Conservation (phyloP, 179 eudicot species). For the Heliamphora pulchella region DNA sequence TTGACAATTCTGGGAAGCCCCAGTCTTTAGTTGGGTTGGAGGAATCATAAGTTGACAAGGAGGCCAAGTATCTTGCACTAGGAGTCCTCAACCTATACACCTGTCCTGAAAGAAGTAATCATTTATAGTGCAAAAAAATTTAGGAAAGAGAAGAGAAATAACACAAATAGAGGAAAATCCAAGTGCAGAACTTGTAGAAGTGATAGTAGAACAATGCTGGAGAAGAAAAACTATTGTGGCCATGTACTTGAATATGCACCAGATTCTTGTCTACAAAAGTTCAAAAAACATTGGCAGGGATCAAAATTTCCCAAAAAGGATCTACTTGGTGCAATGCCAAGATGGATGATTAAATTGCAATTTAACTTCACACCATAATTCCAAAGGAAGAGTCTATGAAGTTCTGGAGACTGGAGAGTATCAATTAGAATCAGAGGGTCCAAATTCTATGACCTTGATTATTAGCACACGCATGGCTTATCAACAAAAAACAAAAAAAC, state of each 20-base stretch:
- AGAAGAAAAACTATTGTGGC: background rate
- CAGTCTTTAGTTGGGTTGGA: conserved; percentile 89
- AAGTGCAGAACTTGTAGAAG: background rate
- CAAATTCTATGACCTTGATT: background rate
- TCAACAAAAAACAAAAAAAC: too few species aligned
- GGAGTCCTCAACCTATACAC: conserved; percentile 76
- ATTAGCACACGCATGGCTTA: too few species aligned
- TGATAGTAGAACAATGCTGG: background rate
- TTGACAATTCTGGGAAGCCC: conserved; percentile 69
- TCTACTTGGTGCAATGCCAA: background rate
- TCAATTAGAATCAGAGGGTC: background rate
- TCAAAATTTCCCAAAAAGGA: background rate
- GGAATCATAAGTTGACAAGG: conserved; percentile 62
- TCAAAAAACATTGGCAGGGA: background rate
- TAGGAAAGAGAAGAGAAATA: background rate
- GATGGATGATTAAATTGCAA: background rate
- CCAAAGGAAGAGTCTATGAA: too few species aligned
- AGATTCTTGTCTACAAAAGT: background rate
- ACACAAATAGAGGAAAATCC: background rate
- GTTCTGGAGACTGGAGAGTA: background rate
- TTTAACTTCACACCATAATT: background rate
- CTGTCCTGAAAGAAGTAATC: conserved; percentile 44
- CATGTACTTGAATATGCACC: background rate
- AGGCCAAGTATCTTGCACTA: conserved; percentile 50
- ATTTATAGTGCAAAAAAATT: background rate